These are phyloP conservation scores for Crithidia sp. DNA, from an alignment of 208 protist species.

Conservation along the genomic window DNA sequence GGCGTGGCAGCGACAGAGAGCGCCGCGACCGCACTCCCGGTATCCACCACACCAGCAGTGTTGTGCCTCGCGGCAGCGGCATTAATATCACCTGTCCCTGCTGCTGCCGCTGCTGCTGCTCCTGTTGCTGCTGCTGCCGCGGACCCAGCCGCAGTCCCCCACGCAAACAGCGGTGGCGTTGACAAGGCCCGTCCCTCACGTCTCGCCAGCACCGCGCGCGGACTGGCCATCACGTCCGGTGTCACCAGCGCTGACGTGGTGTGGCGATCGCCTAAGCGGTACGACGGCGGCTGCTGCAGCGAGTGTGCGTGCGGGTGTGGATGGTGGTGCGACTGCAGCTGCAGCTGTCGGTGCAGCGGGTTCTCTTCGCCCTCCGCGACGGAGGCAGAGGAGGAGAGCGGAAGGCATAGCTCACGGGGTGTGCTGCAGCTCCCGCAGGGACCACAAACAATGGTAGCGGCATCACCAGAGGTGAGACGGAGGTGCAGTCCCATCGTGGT, in stretches of 20 bases:
- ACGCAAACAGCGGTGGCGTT: no score
- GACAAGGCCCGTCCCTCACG: no score
- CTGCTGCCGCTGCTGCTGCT: background rate
- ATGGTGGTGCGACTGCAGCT: background rate
- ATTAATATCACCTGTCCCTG: no score
- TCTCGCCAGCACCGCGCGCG: no score
- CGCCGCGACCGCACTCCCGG: background rate
- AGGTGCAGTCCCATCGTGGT: background rate
- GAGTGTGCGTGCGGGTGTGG: background rate
- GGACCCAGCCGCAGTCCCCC: no score
- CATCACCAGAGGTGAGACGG: background rate
- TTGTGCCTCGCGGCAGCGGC: no score
- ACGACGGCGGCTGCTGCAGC: no score
- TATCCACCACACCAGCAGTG: no score
- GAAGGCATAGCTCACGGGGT: background rate
- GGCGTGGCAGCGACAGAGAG: background rate
- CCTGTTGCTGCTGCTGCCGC: background rate
- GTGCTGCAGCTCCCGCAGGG: background rate
- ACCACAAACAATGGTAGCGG: background rate
- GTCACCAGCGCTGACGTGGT: no score
- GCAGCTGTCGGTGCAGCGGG: background rate
- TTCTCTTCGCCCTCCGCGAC: background rate
- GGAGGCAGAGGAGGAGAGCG: background rate
- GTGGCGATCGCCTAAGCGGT: no score
- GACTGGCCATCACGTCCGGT: no score